Evolutionary conservation across 352 stramenopile genomes (phyloP).

Genomic region (Globisporangium solare): DNA sequence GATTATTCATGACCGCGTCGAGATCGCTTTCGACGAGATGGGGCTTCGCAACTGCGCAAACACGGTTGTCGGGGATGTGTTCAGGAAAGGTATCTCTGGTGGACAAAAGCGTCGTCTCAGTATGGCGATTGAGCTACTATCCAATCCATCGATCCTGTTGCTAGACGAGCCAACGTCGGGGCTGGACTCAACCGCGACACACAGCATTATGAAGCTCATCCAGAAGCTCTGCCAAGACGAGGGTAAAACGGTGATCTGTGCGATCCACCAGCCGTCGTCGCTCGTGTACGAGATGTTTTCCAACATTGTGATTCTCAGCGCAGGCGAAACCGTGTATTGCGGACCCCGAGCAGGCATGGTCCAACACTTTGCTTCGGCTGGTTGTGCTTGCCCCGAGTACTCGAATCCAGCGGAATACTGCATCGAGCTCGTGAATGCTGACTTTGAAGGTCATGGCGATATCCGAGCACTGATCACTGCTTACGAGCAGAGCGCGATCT

Average conservation of each 20-base stretch:
- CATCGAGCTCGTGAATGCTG: conserved; percentile 45
- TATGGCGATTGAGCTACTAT: conserved; percentile 92
- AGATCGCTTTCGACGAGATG: conserved; percentile 64
- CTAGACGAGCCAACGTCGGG: conserved; percentile 93
- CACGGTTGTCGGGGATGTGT: conserved; percentile 79
- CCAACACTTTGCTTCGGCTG: conserved; percentile 44
- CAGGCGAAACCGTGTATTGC: conserved; percentile 88
- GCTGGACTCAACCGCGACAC: conserved; percentile 85
- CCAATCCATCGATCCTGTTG: conserved; percentile 93
- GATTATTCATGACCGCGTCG: conserved; percentile 30
- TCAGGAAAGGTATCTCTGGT: conserved; percentile 82
- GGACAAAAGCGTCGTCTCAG: conserved; percentile 89
- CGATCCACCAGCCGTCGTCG: conserved; percentile 86
- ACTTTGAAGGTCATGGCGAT: conserved; percentile 39
- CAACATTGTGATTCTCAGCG: conserved; percentile 55
- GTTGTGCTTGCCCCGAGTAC: conserved; percentile 59
- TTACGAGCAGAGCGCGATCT: conserved; percentile 25
- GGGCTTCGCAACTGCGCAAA: conserved; percentile 43
- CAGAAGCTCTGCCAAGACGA: conserved; percentile 34
- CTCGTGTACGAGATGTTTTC: conserved; percentile 59
- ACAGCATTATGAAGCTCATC: conserved; percentile 83
- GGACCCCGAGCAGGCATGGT: conserved; percentile 55
- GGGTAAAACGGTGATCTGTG: conserved; percentile 66
- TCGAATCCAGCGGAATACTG: conserved; percentile 72
- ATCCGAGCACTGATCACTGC: conserved; percentile 29